Conservation (phyloP, 2,329 filamentous ascomycete species). For the Coniella lustricola region DNA sequence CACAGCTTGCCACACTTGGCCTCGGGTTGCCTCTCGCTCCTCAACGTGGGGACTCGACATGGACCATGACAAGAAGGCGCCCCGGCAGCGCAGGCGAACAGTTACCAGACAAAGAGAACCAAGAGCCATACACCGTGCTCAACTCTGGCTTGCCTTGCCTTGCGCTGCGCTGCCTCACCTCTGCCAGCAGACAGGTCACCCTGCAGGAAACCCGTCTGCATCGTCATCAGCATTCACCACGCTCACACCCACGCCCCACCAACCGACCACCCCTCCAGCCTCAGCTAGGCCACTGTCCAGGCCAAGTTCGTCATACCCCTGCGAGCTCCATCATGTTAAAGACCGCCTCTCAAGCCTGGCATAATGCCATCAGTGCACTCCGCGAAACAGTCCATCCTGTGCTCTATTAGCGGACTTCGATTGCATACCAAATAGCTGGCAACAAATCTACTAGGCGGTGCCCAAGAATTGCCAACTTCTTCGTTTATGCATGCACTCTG, state of each 20-base stretch:
- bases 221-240: slow-evolving; percentile 4
- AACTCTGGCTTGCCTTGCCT: not conserved
- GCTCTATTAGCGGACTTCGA: no score
- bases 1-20: not conserved
- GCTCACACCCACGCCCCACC: not conserved
- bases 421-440: no score
- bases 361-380: not conserved
- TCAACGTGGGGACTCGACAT: slow-evolving; percentile 1
- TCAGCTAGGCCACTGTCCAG: no score
- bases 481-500: slow-evolving; percentile 27
- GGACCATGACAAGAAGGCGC: slow-evolving; percentile 2
- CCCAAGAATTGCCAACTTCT: slow-evolving; percentile 10
- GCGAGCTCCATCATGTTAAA: not conserved
- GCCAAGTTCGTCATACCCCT: slow-evolving; percentile 1
- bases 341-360: not conserved
- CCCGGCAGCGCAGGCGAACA: not conserved
- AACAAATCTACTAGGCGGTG: not conserved
- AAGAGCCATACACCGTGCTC: not conserved
- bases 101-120: not conserved
- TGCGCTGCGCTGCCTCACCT: not conserved
- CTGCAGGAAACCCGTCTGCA: slow-evolving; percentile 7
- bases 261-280: not conserved
- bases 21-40: slow-evolving; percentile 2
- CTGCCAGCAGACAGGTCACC: slow-evolving; percentile 5
- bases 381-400: no score